phyloP scores from a whole-genome alignment of 495 filamentous ascomycete species.

The Aspergillus bertholletiae region DNA sequence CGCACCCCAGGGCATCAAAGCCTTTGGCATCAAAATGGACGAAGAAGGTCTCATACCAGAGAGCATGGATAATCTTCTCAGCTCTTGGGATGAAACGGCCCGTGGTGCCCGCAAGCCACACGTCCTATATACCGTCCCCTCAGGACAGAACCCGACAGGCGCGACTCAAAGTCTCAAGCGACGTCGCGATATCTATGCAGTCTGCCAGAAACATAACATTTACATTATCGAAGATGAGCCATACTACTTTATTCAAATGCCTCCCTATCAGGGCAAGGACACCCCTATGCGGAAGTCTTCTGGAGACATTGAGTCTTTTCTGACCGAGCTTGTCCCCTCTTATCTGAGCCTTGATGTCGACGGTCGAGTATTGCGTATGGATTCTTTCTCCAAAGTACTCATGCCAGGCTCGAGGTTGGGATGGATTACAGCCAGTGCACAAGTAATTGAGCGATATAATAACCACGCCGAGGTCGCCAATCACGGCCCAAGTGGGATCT shows the following conservation, averaged over 20 bases:
- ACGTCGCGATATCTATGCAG: constrained; percentile 65
- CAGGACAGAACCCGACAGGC: constrained; percentile 91
- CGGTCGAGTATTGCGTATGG: constrained; percentile 55
- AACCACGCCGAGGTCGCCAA: constrained; percentile 65
- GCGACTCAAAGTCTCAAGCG: constrained; percentile 69
- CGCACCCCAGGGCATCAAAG: neutral
- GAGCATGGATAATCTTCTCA: constrained; percentile 62
- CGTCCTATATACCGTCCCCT: constrained; percentile 51
- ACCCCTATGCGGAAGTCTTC: constrained; percentile 10
- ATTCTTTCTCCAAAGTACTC: constrained; percentile 56
- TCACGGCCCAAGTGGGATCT: constrained; percentile 72
- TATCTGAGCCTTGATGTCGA: constrained; percentile 49
- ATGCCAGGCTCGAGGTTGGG: constrained; percentile 47
- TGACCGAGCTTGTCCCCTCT: constrained; percentile 36
- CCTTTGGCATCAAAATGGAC: constrained; percentile 52
- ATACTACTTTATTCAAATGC: constrained; percentile 94
- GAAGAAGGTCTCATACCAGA: constrained; percentile 70
- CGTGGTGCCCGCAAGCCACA: constrained; percentile 65
- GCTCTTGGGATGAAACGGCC: constrained; percentile 56
- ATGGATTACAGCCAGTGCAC: constrained; percentile 58
- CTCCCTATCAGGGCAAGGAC: constrained; percentile 54
- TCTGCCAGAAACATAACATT: constrained; percentile 78
- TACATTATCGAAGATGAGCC: constrained; percentile 94
- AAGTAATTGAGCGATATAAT: constrained; percentile 66
- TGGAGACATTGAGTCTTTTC: constrained; percentile 38